phyloP scores from a whole-genome alignment of 1,284 basidiomycete genomes.

The Termitomyces sp. region DNA sequence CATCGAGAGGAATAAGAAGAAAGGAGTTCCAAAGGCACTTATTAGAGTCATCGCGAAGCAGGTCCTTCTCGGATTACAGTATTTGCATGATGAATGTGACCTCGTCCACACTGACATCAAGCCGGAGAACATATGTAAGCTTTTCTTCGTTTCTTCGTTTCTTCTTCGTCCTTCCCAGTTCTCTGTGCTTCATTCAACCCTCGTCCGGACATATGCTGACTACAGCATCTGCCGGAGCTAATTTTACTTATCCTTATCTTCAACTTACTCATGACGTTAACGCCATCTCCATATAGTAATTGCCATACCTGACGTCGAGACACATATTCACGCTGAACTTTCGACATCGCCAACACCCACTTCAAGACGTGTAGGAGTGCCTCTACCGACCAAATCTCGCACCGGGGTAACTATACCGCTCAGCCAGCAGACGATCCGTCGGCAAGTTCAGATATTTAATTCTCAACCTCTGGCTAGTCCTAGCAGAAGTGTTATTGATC shows the following conservation, averaged over 20 bases:
- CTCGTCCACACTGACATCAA: slow-evolving; percentile 88
- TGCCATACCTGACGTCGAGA: slow-evolving; percentile 69
- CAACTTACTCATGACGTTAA: slow-evolving; percentile 15
- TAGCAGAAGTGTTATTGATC: slow-evolving; percentile 38
- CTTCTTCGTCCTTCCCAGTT: slow-evolving; percentile 13
- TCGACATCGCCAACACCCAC: slow-evolving; percentile 61
- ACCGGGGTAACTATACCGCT: slow-evolving; percentile 55
- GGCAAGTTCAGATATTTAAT: slow-evolving; percentile 73
- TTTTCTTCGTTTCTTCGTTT: slow-evolving; percentile 6
- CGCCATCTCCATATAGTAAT: slow-evolving; percentile 51
- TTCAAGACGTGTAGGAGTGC: slow-evolving; percentile 67
- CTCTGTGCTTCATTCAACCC: slow-evolving; percentile 12
- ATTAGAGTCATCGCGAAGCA: slow-evolving; percentile 84
- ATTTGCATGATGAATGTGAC: slow-evolving; percentile 87
- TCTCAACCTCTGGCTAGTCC: slow-evolving; percentile 69
- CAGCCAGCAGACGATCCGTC: slow-evolving; percentile 41
- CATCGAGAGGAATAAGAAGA: slow-evolving; percentile 83
- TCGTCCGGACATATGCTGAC: slow-evolving; percentile 8
- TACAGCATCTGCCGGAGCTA: slow-evolving; percentile 10
- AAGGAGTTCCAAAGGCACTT: slow-evolving; percentile 74
- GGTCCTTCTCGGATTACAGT: slow-evolving; percentile 83
- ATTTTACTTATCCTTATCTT: slow-evolving; percentile 25
- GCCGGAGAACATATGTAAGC: slow-evolving; percentile 87
- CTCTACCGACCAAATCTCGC: slow-evolving; percentile 49
- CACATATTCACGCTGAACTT: slow-evolving; percentile 64